Percentiles rank a stretch among this genome's conserved stretches.
Conservation (phyloP, 441 rosid species). For the Codiaeum variegatum region DNA sequence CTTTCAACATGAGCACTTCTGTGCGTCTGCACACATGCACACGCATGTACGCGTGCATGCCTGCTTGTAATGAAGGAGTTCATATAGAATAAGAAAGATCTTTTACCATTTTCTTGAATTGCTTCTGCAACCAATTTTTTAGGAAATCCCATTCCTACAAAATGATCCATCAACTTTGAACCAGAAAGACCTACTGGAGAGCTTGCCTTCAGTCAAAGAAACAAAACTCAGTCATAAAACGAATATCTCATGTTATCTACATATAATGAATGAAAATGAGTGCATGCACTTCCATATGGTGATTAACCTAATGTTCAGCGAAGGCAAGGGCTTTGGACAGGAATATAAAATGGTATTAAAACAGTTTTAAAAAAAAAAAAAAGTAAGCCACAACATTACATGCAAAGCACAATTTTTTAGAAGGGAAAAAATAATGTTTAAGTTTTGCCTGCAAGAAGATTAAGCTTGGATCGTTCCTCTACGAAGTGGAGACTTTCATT, state of each 20-base stretch:
- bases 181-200: slow-evolving; percentile 44
- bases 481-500: not conserved
- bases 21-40: too few species aligned
- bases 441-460: not conserved
- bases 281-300: not conserved
- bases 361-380: not conserved
- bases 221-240: slow-evolving; percentile 15
- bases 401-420: not conserved
- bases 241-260: not conserved
- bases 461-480: not conserved
- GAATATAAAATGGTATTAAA: not conserved
- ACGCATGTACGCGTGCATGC: not conserved
- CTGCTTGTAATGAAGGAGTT: not conserved
- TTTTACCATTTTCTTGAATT: slow-evolving; percentile 58
- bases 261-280: not conserved
- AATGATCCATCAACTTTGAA: slow-evolving; percentile 44
- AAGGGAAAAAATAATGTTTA: too few species aligned
- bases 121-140: slow-evolving; percentile 53
- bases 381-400: not conserved
- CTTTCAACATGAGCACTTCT: slow-evolving; percentile 4
- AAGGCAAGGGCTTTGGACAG: not conserved
- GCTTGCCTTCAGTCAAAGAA: slow-evolving; percentile 37
- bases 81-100: slow-evolving; percentile 1
- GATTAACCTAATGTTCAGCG: not conserved
- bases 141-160: slow-evolving; percentile 66